Conservation (phyloP, 495 filamentous ascomycete species). For the Aspergillus nanangensis region DNA sequence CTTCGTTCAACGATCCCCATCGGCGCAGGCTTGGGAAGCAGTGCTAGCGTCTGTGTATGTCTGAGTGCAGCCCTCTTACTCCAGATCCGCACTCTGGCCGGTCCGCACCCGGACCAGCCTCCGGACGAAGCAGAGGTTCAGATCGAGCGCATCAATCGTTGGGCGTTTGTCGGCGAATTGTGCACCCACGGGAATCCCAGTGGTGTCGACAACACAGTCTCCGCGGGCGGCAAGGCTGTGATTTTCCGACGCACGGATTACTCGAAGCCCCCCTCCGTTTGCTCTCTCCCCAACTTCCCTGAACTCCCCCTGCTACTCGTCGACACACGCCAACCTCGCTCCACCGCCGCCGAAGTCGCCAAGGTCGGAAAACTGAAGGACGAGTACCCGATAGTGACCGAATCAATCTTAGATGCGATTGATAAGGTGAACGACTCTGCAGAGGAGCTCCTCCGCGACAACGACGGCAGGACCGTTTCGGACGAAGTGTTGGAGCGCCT, state of each 20-base stretch:
- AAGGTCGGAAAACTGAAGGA: constrained; percentile 74
- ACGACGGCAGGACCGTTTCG: constrained; percentile 57
- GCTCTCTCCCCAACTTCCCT: constrained; percentile 77
- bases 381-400: constrained; percentile 66
- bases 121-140: constrained; percentile 74
- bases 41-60: constrained; percentile 88
- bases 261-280: constrained; percentile 68
- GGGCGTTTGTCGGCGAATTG: constrained; percentile 96
- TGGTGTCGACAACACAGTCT: constrained; percentile 96
- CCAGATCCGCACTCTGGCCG: constrained; percentile 80
- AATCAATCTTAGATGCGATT: constrained; percentile 75
- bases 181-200: constrained; percentile 96
- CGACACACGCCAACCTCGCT: constrained; percentile 77
- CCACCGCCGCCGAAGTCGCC: constrained; percentile 76
- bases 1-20: constrained; percentile 92
- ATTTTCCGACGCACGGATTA: constrained; percentile 82
- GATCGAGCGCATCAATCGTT: constrained; percentile 90
- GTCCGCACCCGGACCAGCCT: constrained; percentile 86
- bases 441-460: constrained; percentile 59
- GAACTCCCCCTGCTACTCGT: constrained; percentile 86
- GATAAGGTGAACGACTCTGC: constrained; percentile 75
- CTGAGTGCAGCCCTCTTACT: constrained; percentile 80
- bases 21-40: constrained; percentile 86
- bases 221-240: constrained; percentile 87
- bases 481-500: constrained; percentile 59